Percentiles rank a stretch among this genome's conserved stretches.
phyloP scores from a whole-genome alignment of 768 basidiomycete genomes.

The Hericium rajendrae region DNA sequence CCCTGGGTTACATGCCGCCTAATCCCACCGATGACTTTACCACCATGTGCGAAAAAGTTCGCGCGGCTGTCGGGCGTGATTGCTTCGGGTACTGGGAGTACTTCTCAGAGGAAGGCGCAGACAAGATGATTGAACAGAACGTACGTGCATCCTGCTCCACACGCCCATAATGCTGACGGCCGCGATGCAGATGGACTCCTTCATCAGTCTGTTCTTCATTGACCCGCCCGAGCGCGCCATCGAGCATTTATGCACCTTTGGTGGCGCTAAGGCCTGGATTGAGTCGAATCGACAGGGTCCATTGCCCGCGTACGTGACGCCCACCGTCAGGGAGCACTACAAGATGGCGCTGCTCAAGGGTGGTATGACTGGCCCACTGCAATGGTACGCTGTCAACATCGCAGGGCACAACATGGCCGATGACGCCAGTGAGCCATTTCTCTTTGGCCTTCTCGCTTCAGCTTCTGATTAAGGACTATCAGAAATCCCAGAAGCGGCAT shows the following conservation, averaged over 20 bases:
- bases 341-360: constrained; percentile 16
- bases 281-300: background rate
- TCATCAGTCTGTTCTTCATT: background rate
- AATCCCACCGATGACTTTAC: constrained; percentile 11
- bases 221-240: background rate
- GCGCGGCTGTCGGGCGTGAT: constrained; percentile 25
- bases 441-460: background rate
- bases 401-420: constrained; percentile 22
- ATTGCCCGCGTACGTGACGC: background rate
- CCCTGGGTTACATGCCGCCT: constrained; percentile 25
- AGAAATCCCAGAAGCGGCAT: background rate
- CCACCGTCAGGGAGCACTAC: constrained; percentile 20
- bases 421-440: constrained; percentile 19
- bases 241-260: background rate
- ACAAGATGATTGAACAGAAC: constrained; percentile 23
- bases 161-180: too few relatives aligned
- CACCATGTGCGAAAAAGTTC: constrained; percentile 18
- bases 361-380: constrained; percentile 24
- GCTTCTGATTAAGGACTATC: background rate
- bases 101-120: constrained; percentile 23
- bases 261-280: background rate
- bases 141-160: constrained; percentile 12
- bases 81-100: constrained; percentile 35
- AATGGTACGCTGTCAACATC: constrained; percentile 26
- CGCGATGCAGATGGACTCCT: background rate